phyloP scores from a whole-genome alignment of 192 early-diverging fungal species.

The Entomortierella lignicola region DNA sequence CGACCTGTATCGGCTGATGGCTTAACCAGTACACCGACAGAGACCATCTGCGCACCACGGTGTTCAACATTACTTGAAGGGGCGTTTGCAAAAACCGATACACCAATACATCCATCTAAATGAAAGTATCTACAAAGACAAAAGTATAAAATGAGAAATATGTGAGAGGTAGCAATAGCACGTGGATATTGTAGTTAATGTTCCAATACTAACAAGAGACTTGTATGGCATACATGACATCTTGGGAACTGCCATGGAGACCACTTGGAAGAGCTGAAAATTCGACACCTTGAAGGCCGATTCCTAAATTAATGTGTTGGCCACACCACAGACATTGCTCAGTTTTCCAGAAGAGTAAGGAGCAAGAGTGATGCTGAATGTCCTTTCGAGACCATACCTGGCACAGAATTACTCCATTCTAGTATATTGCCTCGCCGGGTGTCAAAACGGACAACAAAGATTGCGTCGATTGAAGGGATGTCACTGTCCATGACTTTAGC shows the following conservation, averaged over 20 bases:
- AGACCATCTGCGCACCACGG: constrained; percentile 65
- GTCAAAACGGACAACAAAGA: constrained; percentile 67
- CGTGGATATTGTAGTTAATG: no score
- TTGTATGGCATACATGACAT: constrained; percentile 60
- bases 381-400: constrained; percentile 9
- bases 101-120: constrained; percentile 49
- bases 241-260: constrained; percentile 59
- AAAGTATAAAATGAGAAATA: not conserved
- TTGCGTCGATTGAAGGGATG: constrained; percentile 56
- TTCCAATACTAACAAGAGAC: not conserved
- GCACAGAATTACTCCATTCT: constrained; percentile 63
- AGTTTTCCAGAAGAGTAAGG: not conserved
- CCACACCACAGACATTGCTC: not conserved
- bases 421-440: constrained; percentile 62
- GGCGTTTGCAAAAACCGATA: constrained; percentile 59
- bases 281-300: constrained; percentile 61
- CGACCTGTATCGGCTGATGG: constrained; percentile 53
- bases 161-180: not conserved
- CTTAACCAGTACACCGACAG: constrained; percentile 61
- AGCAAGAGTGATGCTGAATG: not conserved
- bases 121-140: constrained; percentile 59
- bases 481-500: constrained; percentile 9
- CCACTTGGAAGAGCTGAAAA: constrained; percentile 68
- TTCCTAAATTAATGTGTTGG: constrained; percentile 34
- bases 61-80: constrained; percentile 42